Base-by-base conservation (phyloP, 371 early-diverging fungal genomes). In the Mucor mucedo region DNA sequence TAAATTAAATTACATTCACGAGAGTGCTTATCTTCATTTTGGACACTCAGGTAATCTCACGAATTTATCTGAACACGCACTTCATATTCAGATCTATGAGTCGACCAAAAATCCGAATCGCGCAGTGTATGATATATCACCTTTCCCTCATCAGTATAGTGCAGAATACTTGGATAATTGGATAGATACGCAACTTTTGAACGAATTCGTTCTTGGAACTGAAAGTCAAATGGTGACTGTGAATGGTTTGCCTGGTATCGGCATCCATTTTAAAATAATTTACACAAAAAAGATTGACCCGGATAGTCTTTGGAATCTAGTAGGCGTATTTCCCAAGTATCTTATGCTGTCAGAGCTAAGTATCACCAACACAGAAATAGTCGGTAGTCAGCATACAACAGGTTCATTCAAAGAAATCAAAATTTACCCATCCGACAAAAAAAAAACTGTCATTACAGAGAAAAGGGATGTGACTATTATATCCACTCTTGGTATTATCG, bases 401-500 rank as follows among this genome's bases (percentile, higher is more conserved):
- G 30, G 69, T 9, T 13, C 13, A 5, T 32, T n/a, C 3, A 44
- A 13, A 8, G 9, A 53, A 32, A 16, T 13, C 3, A 32, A 13
- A 38, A 28, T 77, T 13, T 67, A 44, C 10, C 75, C 75, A 32
- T 35, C 62, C 1, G 44, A 27, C 2, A 74, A 63, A 30, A 58
- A 41, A 13, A 40, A 16, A 4, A 52, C 48, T 2, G 55, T 49
- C 0, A 63, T 70, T 16, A 72, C 72, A 4, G 78, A 78, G 58
- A 70, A 66, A 45, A 72, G 70, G 58, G 61, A 74, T 61, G 70
- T 67, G 21, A 74, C 72, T 0, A 42, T 74, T 5, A 28, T 78
- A 21, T 67, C 64, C 38, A 67, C 72, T 4, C 69, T 78, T 48
- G 78, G 78, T 40, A 66, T 69, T n/a, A 58, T 72, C 16, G 78